Conservation (phyloP, 176 grass and related monocot species). For the Tillandsia fasciculata region DNA sequence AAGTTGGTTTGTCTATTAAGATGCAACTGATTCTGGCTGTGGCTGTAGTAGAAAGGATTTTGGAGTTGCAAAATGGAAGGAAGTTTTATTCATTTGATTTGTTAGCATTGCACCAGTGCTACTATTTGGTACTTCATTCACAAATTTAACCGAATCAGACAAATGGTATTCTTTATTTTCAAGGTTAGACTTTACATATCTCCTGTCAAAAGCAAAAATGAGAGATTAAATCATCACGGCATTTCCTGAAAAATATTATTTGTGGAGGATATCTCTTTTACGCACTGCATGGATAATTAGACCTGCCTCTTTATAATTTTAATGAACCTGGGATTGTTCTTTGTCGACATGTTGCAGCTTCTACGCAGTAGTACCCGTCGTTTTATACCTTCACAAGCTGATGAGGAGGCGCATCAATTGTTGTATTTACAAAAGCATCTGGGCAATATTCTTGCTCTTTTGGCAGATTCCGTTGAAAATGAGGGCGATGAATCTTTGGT, state of each 20-base stretch:
- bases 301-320: not conserved
- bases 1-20: too few species aligned
- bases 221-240: too few species aligned
- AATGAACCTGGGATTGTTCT: not conserved
- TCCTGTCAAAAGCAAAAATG: too few species aligned
- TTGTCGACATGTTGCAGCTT: slow-evolving; percentile 8
- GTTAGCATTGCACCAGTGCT: not conserved
- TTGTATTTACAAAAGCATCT: slow-evolving; percentile 29
- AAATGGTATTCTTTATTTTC: not conserved
- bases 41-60: too few species aligned
- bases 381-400: slow-evolving; percentile 27
- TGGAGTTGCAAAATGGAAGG: too few species aligned
- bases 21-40: too few species aligned
- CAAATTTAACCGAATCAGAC: not conserved
- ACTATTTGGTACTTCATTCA: not conserved
- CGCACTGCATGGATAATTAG: too few species aligned
- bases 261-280: too few species aligned
- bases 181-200: too few species aligned
- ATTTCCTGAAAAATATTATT: too few species aligned
- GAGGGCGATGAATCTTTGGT: slow-evolving; percentile 22
- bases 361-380: slow-evolving; percentile 23
- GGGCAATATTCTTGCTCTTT: slow-evolving; percentile 19
- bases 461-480: slow-evolving; percentile 18
- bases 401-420: slow-evolving; percentile 26
- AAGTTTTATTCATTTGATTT: too few species aligned